Evolutionary conservation across 345 rosid genomes (phyloP).

Genomic region (Schrenkiella parvula): DNA sequence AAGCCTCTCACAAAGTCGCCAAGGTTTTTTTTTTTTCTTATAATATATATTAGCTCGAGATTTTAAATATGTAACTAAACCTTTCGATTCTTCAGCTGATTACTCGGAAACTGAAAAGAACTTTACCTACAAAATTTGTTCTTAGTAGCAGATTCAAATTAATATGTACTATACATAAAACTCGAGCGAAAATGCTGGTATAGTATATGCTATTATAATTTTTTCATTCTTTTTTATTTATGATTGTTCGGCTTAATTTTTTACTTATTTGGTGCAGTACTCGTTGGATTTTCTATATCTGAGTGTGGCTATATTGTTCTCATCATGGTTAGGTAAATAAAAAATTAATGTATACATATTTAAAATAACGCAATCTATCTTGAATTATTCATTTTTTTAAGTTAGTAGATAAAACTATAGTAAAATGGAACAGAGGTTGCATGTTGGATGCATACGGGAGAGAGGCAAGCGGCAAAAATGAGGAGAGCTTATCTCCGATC

Average conservation of each 20-base stretch:
- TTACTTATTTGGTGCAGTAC: slow-evolving; percentile 56
- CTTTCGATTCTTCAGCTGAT: neutral
- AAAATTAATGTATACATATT: no score
- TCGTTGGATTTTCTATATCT: slow-evolving; percentile 94
- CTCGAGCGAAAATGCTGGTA: neutral
- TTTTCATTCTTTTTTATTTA: neutral
- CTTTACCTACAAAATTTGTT: neutral
- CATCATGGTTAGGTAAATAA: slow-evolving; percentile 83
- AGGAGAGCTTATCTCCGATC: slow-evolving; percentile 86
- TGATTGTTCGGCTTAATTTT: neutral
- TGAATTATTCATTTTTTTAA: neutral
- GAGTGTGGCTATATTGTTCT: slow-evolving; percentile 78
- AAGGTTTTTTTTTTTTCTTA: slow-evolving; percentile 45
- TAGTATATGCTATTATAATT: neutral
- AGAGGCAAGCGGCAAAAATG: slow-evolving; percentile 91
- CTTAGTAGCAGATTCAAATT: neutral
- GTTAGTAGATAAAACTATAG: no score
- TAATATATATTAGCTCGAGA: neutral
- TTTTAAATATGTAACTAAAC: neutral
- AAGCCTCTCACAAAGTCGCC: slow-evolving; percentile 83
- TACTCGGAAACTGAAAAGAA: neutral
- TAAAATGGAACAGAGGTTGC: slow-evolving; percentile 65
- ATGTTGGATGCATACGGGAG: slow-evolving; percentile 99
- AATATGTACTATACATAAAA: neutral
- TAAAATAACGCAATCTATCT: neutral